These are phyloP conservation scores for Zymoseptoria passerinii DNA, from an alignment of 2,329 filamentous ascomycete genomes.

Conservation along the genomic window DNA sequence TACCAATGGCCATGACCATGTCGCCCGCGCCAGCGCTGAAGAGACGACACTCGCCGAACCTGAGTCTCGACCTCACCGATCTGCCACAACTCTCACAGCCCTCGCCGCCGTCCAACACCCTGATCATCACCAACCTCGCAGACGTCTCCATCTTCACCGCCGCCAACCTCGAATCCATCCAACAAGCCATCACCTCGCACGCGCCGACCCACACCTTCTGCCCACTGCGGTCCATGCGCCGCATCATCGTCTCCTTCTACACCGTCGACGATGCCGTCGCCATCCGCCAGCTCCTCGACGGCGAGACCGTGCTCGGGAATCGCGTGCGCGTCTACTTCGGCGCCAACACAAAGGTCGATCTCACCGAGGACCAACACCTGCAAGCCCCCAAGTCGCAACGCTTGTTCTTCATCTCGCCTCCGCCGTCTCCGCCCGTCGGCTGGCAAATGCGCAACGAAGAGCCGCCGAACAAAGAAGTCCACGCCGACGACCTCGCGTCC, in stretches of 20 bases:
- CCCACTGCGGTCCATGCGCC: conserved; percentile 72
- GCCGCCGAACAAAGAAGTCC: conserved; percentile 57
- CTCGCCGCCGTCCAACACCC: conserved; percentile 72
- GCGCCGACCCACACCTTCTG: conserved; percentile 69
- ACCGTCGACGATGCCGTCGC: conserved; percentile 59
- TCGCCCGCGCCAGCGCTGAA: conserved; percentile 10
- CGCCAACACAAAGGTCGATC: conserved; percentile 40
- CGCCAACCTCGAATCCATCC: conserved; percentile 65
- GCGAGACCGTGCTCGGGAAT: conserved; percentile 63
- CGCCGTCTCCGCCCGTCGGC: conserved; percentile 55
- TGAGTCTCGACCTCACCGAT: conserved; percentile 66
- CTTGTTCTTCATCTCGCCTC: conserved; percentile 59
- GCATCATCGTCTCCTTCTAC: conserved; percentile 73
- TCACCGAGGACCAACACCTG: conserved; percentile 37
- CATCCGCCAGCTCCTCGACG: conserved; percentile 65
- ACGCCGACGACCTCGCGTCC: conserved; percentile 52
- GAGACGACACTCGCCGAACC: conserved; percentile 36
- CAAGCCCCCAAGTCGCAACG: conserved; percentile 51
- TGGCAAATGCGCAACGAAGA: conserved; percentile 57
- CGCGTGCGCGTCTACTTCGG: conserved; percentile 59
- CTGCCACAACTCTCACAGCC: conserved; percentile 62
- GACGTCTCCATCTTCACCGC: conserved; percentile 65
- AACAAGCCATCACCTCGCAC: conserved; percentile 59
- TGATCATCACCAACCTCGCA: conserved; percentile 73
- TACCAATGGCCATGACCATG: conserved; percentile 10